These are phyloP conservation scores for Phialophora expanda DNA, from an alignment of 2,329 filamentous ascomycete genomes.

Conservation along the genomic window DNA sequence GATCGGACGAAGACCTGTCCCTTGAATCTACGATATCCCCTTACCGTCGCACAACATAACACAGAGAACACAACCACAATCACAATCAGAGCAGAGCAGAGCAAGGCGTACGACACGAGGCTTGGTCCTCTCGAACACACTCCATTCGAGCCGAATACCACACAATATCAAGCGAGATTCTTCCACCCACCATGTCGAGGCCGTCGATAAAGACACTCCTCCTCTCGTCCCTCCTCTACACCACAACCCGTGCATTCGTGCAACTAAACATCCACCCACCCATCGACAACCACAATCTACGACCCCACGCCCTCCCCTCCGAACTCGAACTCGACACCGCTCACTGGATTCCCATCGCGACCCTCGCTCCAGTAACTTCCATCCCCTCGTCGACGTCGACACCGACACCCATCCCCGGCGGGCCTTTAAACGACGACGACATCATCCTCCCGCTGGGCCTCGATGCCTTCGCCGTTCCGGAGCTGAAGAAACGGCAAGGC, in stretches of 20 bases:
- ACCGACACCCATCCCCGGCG: constrained; percentile 4
- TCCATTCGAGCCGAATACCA: neutral
- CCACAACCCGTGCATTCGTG: constrained; percentile 27
- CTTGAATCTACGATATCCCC: neutral
- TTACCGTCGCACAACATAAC: neutral
- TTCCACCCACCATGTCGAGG: constrained; percentile 1
- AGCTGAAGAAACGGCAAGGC: constrained; percentile 35
- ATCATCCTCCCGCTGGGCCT: constrained; percentile 28
- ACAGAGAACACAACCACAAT: neutral
- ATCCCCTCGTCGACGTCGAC: constrained; percentile 19
- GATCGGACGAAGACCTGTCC: constrained; percentile 1
- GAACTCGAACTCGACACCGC: constrained; percentile 24
- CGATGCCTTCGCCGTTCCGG: constrained; percentile 29
- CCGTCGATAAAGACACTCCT: constrained; percentile 20
- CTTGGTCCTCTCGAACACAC: neutral
- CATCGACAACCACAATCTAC: constrained; percentile 9
- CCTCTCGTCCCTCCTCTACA: constrained; percentile 31
- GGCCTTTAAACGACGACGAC: constrained; percentile 11
- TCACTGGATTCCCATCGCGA: constrained; percentile 30
- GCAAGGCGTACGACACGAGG: neutral
- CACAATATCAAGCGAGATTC: neutral
- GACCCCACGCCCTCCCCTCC: constrained; percentile 20
- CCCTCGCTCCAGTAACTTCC: constrained; percentile 17
- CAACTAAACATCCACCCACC: constrained; percentile 23
- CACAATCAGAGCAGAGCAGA: neutral